Conservation (phyloP, 2,329 filamentous ascomycete genomes). For the Thielaviopsis euricoi region DNA sequence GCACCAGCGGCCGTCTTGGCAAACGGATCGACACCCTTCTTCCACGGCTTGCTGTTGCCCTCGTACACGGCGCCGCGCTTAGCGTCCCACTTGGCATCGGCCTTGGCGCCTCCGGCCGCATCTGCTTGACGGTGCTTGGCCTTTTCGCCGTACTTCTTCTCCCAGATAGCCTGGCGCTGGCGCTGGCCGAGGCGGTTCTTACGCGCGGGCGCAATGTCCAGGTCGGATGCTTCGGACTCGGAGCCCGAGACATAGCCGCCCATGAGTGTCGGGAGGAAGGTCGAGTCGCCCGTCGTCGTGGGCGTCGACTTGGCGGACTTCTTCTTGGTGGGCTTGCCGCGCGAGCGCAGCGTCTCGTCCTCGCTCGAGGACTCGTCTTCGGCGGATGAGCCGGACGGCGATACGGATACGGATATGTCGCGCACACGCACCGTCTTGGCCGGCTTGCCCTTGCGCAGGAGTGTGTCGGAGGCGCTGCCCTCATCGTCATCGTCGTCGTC, state of each 20-base stretch:
- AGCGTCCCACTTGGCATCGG: conserved; percentile 38
- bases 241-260: conserved; percentile 66
- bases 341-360: conserved; percentile 11
- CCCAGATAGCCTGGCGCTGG: conserved; percentile 62
- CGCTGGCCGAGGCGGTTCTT: conserved; percentile 66
- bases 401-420: conserved; percentile 21
- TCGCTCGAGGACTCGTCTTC: conserved; percentile 7
- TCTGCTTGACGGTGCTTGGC: conserved; percentile 45
- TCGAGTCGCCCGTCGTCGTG: conserved; percentile 27
- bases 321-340: background rate
- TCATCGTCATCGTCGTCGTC: conserved; percentile 21
- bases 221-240: conserved; percentile 45
- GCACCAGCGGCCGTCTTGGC: conserved; percentile 9
- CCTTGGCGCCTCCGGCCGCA: conserved; percentile 15
- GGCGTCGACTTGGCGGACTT: conserved; percentile 11
- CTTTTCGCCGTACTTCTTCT: conserved; percentile 59
- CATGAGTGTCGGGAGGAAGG: conserved; percentile 61
- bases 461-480: conserved; percentile 12
- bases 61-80: conserved; percentile 35
- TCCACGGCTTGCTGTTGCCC: conserved; percentile 31
- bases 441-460: background rate
- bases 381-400: conserved; percentile 7
- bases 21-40: conserved; percentile 28
- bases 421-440: conserved; percentile 17
- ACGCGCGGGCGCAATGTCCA: conserved; percentile 42